phyloP scores from a whole-genome alignment of 78 protist genomes.

The Dictyostelium purpureum region DNA sequence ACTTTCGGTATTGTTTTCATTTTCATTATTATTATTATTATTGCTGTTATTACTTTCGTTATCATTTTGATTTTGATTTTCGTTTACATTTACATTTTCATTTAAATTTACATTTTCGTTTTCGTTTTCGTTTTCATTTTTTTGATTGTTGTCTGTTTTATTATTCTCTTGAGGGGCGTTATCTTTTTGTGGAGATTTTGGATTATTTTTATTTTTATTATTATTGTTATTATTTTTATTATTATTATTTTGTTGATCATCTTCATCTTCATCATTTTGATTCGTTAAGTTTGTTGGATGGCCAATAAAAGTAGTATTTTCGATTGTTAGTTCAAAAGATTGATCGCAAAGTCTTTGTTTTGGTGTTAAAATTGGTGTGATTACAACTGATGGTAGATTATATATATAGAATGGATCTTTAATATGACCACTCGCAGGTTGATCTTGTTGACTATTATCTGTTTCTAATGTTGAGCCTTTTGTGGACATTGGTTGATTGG shows the following conservation, averaged over 20 bases:
- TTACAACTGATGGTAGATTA: slow-evolving; percentile 72
- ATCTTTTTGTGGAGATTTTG: no score
- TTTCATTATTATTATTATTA: no score
- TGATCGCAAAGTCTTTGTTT: slow-evolving; percentile 71
- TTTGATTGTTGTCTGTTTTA: background rate
- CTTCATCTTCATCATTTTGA: slow-evolving; percentile 24
- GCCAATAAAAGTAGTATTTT: slow-evolving; percentile 62
- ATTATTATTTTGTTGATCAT: background rate
- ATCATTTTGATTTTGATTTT: background rate
- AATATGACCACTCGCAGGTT: background rate
- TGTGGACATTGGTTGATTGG: background rate
- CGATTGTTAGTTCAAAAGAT: slow-evolving; percentile 67
- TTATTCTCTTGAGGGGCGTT: no score
- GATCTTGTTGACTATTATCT: background rate
- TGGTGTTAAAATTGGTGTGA: slow-evolving; percentile 73
- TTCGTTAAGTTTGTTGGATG: slow-evolving; percentile 53
- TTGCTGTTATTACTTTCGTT: no score
- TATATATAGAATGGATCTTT: slow-evolving; percentile 30
- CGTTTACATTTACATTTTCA: background rate
- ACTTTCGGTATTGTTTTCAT: no score
- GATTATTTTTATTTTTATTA: background rate
- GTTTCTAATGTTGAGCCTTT: background rate
- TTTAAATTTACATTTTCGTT: background rate
- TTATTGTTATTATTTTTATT: background rate
- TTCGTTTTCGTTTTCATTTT: background rate